A percentile compares a stretch with the other conserved stretches of the same genome.
Evolutionary conservation across 306 rosid genomes (phyloP).

Genomic region (Mimosa pudica): DNA sequence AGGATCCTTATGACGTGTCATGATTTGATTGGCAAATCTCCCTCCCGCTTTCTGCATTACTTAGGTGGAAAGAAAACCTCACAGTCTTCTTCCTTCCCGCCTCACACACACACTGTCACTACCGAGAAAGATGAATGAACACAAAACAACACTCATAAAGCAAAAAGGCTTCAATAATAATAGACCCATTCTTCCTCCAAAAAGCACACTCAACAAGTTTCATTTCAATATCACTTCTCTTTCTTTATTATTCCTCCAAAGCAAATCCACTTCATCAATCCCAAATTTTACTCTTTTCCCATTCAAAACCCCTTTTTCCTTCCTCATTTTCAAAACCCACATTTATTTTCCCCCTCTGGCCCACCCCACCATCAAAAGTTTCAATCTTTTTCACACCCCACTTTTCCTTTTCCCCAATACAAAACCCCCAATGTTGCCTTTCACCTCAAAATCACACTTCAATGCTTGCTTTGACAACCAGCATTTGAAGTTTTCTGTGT

Average conservation of each 20-base stretch:
- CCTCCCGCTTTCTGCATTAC: not conserved
- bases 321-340: constrained; percentile 44
- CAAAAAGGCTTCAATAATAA: not conserved
- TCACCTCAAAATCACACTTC: constrained; percentile 20
- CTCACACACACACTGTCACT: not conserved
- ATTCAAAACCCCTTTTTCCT: constrained; percentile 13
- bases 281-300: not conserved
- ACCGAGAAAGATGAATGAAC: not conserved
- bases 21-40: not conserved
- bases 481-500: constrained; percentile 26
- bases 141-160: not conserved
- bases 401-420: constrained; percentile 38
- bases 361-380: constrained; percentile 76
- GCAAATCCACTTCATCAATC: constrained; percentile 22
- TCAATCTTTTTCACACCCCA: constrained; percentile 20
- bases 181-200: not conserved
- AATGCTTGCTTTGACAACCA: constrained; percentile 8
- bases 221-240: constrained; percentile 24
- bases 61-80: not conserved
- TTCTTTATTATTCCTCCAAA: not conserved
- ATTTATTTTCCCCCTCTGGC: constrained; percentile 2
- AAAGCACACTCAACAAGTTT: constrained; percentile 27
- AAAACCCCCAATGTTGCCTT: constrained; percentile 43
- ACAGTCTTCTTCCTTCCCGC: not conserved
- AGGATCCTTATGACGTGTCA: not conserved